Percentiles rank a stretch among this genome's conserved stretches.
Conservation (phyloP, 2,329 filamentous ascomycete genomes). For the Apiospora pterosperma region DNA sequence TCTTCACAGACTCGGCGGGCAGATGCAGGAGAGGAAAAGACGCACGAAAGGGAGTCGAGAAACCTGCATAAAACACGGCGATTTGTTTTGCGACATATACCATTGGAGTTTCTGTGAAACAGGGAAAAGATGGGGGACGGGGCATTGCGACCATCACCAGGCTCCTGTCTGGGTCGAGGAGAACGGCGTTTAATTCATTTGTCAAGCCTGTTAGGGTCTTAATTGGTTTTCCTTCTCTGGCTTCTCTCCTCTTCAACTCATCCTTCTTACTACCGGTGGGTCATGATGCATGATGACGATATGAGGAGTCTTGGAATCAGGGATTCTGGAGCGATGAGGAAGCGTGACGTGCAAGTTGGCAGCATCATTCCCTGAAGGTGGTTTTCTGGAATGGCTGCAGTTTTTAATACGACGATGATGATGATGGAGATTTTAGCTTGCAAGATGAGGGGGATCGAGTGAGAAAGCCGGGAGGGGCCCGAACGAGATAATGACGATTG, state of each 20-base stretch:
- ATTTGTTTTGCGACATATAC: constrained; percentile 3
- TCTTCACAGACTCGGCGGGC: neutral
- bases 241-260: neutral
- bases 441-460: neutral
- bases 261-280: neutral
- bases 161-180: neutral
- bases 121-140: neutral
- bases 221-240: neutral
- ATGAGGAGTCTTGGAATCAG: neutral
- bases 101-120: constrained; percentile 1
- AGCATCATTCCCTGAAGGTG: neutral
- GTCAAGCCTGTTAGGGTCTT: neutral
- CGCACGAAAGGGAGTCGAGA: neutral
- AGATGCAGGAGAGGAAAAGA: neutral
- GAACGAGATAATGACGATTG: neutral
- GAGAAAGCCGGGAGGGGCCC: neutral
- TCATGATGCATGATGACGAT: constrained; percentile 2
- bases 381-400: neutral
- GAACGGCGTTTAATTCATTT: neutral
- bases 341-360: neutral
- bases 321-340: neutral
- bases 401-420: neutral
- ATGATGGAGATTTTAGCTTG: too few species aligned
- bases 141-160: neutral
- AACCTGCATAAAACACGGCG: neutral